Conservation (phyloP, 164 flowering plant species). For the Aristolochia californica region DNA sequence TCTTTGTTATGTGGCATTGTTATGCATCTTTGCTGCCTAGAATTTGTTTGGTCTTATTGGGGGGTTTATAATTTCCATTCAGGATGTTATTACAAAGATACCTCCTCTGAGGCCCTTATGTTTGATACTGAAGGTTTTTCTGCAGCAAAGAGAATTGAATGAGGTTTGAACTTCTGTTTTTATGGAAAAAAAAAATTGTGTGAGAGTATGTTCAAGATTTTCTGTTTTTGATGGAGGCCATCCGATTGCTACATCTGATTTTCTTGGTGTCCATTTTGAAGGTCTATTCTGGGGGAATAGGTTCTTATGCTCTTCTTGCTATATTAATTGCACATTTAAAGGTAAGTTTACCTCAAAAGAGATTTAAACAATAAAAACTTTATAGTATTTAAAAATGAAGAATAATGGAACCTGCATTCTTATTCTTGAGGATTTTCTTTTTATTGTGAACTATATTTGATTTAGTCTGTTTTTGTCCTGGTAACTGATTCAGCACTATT, state of each 20-base stretch:
- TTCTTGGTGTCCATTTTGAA: slow-evolving; percentile 11
- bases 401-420: not conserved
- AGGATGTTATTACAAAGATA: slow-evolving; percentile 63
- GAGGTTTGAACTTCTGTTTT: slow-evolving; percentile 46
- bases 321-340: slow-evolving; percentile 83
- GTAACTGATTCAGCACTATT: not conserved
- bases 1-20: too few relatives aligned
- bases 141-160: slow-evolving; percentile 92
- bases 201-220: not conserved
- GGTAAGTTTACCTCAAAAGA: slow-evolving; percentile 25
- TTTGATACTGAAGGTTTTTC: slow-evolving; percentile 84
- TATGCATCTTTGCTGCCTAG: not conserved
- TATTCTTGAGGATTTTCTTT: not conserved
- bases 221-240: not conserved
- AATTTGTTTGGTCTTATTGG: not conserved
- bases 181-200: too few relatives aligned
- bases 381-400: not conserved
- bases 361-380: too few relatives aligned
- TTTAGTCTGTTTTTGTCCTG: too few relatives aligned
- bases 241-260: too few relatives aligned
- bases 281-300: slow-evolving; percentile 98
- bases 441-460: not conserved
- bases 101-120: slow-evolving; percentile 87
- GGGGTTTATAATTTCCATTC: slow-evolving; percentile 6
- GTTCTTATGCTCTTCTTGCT: slow-evolving; percentile 87